A percentile compares a stretch with the other conserved stretches of the same genome.
Conservation (phyloP, 768 basidiomycete genomes). For the Calocybe gangraenosa region DNA sequence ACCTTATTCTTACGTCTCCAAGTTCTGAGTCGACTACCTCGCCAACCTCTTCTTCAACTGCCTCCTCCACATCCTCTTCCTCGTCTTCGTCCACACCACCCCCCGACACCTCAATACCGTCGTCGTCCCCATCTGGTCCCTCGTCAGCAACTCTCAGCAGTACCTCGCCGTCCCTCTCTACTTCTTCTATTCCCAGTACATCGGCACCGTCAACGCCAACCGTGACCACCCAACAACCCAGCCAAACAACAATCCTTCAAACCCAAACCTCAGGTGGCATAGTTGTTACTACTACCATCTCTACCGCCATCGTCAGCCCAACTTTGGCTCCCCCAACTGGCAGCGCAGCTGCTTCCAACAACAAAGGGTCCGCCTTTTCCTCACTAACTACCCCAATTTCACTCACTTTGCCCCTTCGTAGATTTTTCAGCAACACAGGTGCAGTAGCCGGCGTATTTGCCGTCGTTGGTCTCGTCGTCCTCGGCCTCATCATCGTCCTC, state of each 20-base stretch:
- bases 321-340: not conserved
- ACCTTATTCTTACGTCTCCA: too few relatives aligned
- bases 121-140: not conserved
- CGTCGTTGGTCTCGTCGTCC: constrained; percentile 59
- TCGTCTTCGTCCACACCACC: not conserved
- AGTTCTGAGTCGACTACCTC: too few relatives aligned
- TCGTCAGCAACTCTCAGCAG: not conserved
- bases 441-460: constrained; percentile 72
- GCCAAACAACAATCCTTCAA: not conserved
- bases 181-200: not conserved
- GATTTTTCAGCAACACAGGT: constrained; percentile 70
- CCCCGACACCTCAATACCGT: not conserved
- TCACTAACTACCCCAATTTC: not conserved
- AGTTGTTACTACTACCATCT: not conserved
- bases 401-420: constrained; percentile 17
- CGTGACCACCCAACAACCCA: not conserved
- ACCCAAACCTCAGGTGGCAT: not conserved
- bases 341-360: not conserved
- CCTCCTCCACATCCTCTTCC: constrained; percentile 25
- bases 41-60: too few relatives aligned
- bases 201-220: not conserved
- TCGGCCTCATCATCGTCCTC: constrained; percentile 46
- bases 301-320: not conserved
- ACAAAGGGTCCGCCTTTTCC: not conserved
- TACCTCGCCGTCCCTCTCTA: not conserved